Conservation (phyloP, 2,329 filamentous ascomycete species). For the Stagonosporopsis rhizophila region DNA sequence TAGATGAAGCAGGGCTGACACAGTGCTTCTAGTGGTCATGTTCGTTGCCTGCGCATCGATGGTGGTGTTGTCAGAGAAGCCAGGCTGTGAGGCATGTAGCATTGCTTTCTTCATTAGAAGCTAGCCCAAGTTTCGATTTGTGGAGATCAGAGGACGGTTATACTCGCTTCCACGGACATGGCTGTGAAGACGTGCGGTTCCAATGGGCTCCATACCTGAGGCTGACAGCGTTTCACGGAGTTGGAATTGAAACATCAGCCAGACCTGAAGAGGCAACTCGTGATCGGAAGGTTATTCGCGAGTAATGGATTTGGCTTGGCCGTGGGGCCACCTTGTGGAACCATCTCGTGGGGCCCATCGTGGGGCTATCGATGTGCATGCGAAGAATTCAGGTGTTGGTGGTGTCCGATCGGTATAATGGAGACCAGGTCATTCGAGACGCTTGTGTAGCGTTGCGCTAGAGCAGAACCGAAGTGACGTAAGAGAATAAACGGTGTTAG, state of each 20-base stretch:
- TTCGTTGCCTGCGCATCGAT: conserved; percentile 5
- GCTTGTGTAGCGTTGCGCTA: conserved; percentile 1
- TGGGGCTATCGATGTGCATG: conserved; percentile 3
- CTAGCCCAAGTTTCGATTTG: background rate
- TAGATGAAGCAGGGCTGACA: conserved; percentile 11
- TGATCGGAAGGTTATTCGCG: background rate
- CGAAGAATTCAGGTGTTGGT: background rate
- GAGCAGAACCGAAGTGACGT: background rate
- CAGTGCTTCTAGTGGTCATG: conserved; percentile 9
- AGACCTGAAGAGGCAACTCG: conserved; percentile 9
- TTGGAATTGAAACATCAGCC: conserved; percentile 12
- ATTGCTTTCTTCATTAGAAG: background rate
- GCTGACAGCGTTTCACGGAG: conserved; percentile 15
- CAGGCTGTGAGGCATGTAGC: background rate
- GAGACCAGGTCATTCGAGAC: background rate
- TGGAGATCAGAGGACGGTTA: conserved; percentile 5
- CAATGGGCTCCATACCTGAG: conserved; percentile 6
- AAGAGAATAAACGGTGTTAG: background rate
- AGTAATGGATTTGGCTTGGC: conserved; percentile 2
- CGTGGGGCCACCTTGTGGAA: background rate
- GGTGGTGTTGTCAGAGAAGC: background rate
- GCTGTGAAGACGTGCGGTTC: conserved; percentile 1
- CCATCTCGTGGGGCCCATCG: background rate
- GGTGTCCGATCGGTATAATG: background rate
- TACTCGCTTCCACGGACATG: background rate